phyloP scores from a whole-genome alignment of 495 filamentous ascomycete species.

The Penicillium alfredii region DNA sequence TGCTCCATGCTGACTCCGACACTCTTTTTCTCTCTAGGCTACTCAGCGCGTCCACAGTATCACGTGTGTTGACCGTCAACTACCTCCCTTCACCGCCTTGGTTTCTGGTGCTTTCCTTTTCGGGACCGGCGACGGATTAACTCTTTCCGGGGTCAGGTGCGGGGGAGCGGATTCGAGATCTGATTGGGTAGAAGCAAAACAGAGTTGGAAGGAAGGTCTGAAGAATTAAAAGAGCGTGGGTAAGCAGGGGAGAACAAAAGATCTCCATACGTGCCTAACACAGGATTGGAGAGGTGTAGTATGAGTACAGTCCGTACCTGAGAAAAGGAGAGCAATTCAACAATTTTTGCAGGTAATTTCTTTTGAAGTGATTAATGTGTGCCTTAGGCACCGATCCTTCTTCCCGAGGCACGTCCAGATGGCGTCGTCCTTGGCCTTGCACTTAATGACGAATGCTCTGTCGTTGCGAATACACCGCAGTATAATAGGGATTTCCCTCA shows the following conservation, averaged over 20 bases:
- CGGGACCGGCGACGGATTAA: no score
- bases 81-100: constrained; percentile 1
- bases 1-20: constrained; percentile 34
- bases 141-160: constrained; percentile 4
- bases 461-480: constrained; percentile 13
- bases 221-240: constrained; percentile 7
- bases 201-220: constrained; percentile 6
- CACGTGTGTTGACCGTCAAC: constrained; percentile 6
- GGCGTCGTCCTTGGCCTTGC: constrained; percentile 9
- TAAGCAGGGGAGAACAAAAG: no score
- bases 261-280: no score
- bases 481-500: constrained; percentile 9
- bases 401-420: constrained; percentile 8
- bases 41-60: constrained; percentile 2
- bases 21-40: constrained; percentile 6
- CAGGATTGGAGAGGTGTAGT: constrained; percentile 2
- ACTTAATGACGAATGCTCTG: constrained; percentile 12
- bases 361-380: constrained; percentile 5
- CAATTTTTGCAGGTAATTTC: no score
- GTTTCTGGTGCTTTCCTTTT: no score
- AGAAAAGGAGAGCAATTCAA: constrained; percentile 1
- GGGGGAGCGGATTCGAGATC: not conserved
- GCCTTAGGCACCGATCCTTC: constrained; percentile 14
- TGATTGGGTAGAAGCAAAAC: constrained; percentile 6
- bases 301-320: constrained; percentile 12